These are phyloP conservation scores for Aspergillus texensis DNA, from an alignment of 2,329 filamentous ascomycete species.

Conservation along the genomic window DNA sequence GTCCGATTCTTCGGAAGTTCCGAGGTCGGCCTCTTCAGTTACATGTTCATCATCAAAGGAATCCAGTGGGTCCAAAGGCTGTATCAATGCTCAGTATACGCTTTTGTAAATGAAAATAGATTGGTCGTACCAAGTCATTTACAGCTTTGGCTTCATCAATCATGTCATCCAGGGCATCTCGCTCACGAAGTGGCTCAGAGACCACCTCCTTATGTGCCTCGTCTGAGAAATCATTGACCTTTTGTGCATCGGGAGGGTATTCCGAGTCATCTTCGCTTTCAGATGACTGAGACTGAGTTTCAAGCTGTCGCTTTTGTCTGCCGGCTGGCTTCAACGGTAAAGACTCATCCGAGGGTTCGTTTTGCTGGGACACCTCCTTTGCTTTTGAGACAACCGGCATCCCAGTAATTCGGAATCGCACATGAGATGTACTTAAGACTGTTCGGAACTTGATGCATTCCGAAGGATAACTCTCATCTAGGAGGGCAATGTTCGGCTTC, in stretches of 20 bases:
- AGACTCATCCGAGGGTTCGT: slow-evolving; percentile 18
- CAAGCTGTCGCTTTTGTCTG: slow-evolving; percentile 16
- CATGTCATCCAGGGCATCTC: slow-evolving; percentile 64
- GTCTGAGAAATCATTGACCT: background rate
- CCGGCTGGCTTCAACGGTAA: slow-evolving; percentile 34
- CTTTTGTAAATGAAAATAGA: too few relatives aligned
- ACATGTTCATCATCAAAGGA: slow-evolving; percentile 27
- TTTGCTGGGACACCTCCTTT: slow-evolving; percentile 13
- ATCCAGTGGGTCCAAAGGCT: slow-evolving; percentile 39
- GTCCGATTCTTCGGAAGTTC: slow-evolving; percentile 20
- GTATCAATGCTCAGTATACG: background rate
- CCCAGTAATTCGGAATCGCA: slow-evolving; percentile 49
- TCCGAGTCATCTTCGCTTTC: slow-evolving; percentile 6
- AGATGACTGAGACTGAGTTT: slow-evolving; percentile 20
- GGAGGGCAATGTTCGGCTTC: slow-evolving; percentile 50
- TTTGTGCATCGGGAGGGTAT: slow-evolving; percentile 1
- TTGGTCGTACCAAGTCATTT: slow-evolving; percentile 54
- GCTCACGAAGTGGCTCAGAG: slow-evolving; percentile 19
- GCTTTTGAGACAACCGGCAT: slow-evolving; percentile 17
- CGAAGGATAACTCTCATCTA: slow-evolving; percentile 69
- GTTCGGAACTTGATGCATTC: slow-evolving; percentile 66
- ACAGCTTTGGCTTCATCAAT: slow-evolving; percentile 66
- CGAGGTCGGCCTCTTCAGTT: slow-evolving; percentile 16
- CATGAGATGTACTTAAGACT: slow-evolving; percentile 61
- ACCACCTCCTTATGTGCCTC: slow-evolving; percentile 6